Percentiles rank a stretch among this genome's conserved stretches.
These are phyloP conservation scores for Trichoderma semiorbis DNA, from an alignment of 2,329 filamentous ascomycete genomes.

Conservation along the genomic window DNA sequence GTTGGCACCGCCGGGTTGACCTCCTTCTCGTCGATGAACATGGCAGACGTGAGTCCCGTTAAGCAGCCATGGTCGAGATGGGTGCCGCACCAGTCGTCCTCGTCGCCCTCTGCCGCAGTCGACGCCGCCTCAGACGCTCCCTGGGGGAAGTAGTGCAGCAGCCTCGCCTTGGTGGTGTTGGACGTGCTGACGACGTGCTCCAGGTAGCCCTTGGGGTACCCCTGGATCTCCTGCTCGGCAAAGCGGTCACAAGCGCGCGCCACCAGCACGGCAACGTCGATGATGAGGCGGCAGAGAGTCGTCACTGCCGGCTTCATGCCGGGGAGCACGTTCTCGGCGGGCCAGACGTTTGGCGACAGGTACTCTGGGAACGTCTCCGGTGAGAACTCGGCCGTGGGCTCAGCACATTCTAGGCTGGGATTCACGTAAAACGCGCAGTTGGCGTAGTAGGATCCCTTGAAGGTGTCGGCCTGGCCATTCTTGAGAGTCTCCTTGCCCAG, in stretches of 20 bases:
- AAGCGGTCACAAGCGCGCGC: slow-evolving; percentile 87
- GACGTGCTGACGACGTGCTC: slow-evolving; percentile 84
- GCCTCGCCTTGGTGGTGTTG: slow-evolving; percentile 81
- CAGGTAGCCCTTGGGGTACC: slow-evolving; percentile 74
- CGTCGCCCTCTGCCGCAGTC: slow-evolving; percentile 40
- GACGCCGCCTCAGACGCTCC: slow-evolving; percentile 29
- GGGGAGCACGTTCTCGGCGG: slow-evolving; percentile 62
- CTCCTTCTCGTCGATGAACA: slow-evolving; percentile 82
- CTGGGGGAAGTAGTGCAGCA: slow-evolving; percentile 89
- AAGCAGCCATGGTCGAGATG: slow-evolving; percentile 91
- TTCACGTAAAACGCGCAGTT: slow-evolving; percentile 78
- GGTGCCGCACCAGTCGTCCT: slow-evolving; percentile 93
- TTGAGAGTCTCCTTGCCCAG: slow-evolving; percentile 78
- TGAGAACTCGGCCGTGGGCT: slow-evolving; percentile 56
- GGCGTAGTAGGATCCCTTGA: slow-evolving; percentile 81
- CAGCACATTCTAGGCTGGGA: slow-evolving; percentile 56
- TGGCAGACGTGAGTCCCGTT: slow-evolving; percentile 88
- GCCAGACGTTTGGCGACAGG: slow-evolving; percentile 88
- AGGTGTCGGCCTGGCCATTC: slow-evolving; percentile 71
- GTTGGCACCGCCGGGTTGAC: slow-evolving; percentile 35
- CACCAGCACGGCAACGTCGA: slow-evolving; percentile 84
- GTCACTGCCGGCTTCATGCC: slow-evolving; percentile 73
- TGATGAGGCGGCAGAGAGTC: slow-evolving; percentile 75
- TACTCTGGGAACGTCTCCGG: slow-evolving; percentile 76
- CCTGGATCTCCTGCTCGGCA: slow-evolving; percentile 72